These are phyloP conservation scores for Trichomonascaceae sp. DNA, from an alignment of 1,139 yeast species.

Conservation along the genomic window DNA sequence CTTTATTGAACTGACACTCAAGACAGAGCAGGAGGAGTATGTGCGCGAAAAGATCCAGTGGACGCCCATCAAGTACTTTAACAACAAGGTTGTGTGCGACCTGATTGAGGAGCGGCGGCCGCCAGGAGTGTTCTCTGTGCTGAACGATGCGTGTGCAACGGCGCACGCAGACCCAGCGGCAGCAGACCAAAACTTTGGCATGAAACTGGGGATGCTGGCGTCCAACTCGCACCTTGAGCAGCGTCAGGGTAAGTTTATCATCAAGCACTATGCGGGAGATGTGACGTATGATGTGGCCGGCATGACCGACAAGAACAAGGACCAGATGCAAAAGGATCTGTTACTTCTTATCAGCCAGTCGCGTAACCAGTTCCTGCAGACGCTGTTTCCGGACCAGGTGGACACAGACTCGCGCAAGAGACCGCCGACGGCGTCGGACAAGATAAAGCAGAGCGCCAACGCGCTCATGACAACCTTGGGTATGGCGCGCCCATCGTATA, in stretches of 20 bases:
- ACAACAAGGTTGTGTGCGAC: slow-evolving; percentile 94
- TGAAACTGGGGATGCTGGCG: slow-evolving; percentile 75
- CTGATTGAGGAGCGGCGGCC: slow-evolving; percentile 90
- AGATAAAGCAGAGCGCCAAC: slow-evolving; percentile 86
- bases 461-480: slow-evolving; percentile 80
- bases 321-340: slow-evolving; percentile 80
- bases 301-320: slow-evolving; percentile 97
- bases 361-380: slow-evolving; percentile 47
- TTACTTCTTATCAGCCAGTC: slow-evolving; percentile 68
- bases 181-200: slow-evolving; percentile 94
- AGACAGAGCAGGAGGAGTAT: slow-evolving; percentile 96
- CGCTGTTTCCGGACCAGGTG: slow-evolving; percentile 67
- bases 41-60: slow-evolving; percentile 91
- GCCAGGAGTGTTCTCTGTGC: slow-evolving; percentile 92
- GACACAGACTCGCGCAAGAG: slow-evolving; percentile 52
- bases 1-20: slow-evolving; percentile 85
- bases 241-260: slow-evolving; percentile 74
- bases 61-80: slow-evolving; percentile 96
- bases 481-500: slow-evolving; percentile 84
- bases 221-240: slow-evolving; percentile 80
- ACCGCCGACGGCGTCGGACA: slow-evolving; percentile 97
- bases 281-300: slow-evolving; percentile 83
- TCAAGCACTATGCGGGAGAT: slow-evolving; percentile 98
- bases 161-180: slow-evolving; percentile 97
- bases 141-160: slow-evolving; percentile 94